Percentiles rank a stretch among this genome's conserved stretches.
phyloP scores from a whole-genome alignment of 306 rosid species.

The Dalbergia cochinchinensis region DNA sequence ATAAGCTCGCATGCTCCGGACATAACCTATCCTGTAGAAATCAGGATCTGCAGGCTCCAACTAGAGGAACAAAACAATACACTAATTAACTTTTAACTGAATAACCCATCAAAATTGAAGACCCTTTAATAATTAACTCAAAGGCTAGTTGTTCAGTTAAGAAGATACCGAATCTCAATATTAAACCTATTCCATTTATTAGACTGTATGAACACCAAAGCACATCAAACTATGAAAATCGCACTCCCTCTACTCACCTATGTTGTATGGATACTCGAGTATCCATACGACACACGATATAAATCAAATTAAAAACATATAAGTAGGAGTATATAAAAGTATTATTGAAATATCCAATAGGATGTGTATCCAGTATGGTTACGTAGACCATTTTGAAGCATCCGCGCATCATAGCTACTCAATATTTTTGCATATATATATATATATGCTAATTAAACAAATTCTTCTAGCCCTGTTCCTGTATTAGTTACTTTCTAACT shows the following conservation, averaged over 20 bases:
- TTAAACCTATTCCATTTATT: not conserved
- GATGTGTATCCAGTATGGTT: no score
- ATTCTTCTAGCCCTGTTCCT: not conserved
- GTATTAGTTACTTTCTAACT: not conserved
- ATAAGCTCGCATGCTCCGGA: conserved; percentile 90
- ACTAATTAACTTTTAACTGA: not conserved
- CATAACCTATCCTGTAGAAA: conserved; percentile 89
- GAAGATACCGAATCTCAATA: conserved; percentile 35
- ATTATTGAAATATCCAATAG: no score
- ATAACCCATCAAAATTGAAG: conserved; percentile 28
- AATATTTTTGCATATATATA: conserved; percentile 10
- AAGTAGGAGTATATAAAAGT: no score
- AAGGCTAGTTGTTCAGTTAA: not conserved
- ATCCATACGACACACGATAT: no score
- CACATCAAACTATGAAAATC: conserved; percentile 2
- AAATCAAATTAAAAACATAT: no score
- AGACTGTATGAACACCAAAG: not conserved
- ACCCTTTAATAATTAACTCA: conserved; percentile 24
- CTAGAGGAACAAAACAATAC: conserved; percentile 48
- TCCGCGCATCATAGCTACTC: not conserved
- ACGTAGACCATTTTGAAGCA: no score
- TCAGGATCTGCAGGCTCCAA: conserved; percentile 96
- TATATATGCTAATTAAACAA: conserved; percentile 11
- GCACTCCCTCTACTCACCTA: not conserved
- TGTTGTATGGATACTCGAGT: no score